Evolutionary conservation across 805 yeast genomes (phyloP).

Genomic region (Limtongozyma cylindracea): DNA sequence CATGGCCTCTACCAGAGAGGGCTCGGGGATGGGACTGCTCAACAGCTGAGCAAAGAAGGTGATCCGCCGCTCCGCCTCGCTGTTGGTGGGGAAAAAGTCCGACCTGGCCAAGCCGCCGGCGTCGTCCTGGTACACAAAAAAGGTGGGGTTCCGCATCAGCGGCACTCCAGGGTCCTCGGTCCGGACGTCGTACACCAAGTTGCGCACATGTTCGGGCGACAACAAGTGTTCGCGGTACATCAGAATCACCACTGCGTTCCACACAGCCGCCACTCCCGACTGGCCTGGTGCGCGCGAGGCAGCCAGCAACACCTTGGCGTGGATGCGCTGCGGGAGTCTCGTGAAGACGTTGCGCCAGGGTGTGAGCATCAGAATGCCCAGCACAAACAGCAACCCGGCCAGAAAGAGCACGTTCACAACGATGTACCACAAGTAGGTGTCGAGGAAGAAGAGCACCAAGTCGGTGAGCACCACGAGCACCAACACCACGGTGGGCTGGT

Average conservation of each 20-base stretch:
- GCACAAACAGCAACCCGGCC: constrained; percentile 7
- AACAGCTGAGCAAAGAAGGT: constrained; percentile 27
- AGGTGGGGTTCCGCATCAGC: constrained; percentile 5
- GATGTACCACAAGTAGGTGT: constrained; percentile 15
- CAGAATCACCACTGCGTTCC: constrained; percentile 3
- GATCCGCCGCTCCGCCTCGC: constrained; percentile 25
- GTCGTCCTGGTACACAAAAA: constrained; percentile 23
- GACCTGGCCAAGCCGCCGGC: constrained; percentile 8
- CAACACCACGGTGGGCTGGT: constrained; percentile 7
- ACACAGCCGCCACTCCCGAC: constrained; percentile 2
- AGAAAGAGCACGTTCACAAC: constrained; percentile 12
- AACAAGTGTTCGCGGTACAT: constrained; percentile 12
- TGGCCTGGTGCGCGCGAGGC: constrained; percentile 1
- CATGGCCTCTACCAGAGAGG: constrained; percentile 18
- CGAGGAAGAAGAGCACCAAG: constrained; percentile 11
- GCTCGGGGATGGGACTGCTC: constrained; percentile 20
- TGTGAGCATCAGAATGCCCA: constrained; percentile 10
- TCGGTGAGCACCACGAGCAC: constrained; percentile 6
- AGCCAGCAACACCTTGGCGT: constrained; percentile 5
- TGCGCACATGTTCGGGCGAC: constrained; percentile 14
- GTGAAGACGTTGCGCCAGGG: constrained; percentile 13
- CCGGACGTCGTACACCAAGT: constrained; percentile 6
- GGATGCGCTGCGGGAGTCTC: constrained; percentile 10
- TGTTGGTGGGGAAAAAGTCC: constrained; percentile 15
- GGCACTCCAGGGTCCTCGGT: not conserved